Base-by-base conservation (phyloP, 176 grass and related monocot species). In the Rhynchospora tenuis region DNA sequence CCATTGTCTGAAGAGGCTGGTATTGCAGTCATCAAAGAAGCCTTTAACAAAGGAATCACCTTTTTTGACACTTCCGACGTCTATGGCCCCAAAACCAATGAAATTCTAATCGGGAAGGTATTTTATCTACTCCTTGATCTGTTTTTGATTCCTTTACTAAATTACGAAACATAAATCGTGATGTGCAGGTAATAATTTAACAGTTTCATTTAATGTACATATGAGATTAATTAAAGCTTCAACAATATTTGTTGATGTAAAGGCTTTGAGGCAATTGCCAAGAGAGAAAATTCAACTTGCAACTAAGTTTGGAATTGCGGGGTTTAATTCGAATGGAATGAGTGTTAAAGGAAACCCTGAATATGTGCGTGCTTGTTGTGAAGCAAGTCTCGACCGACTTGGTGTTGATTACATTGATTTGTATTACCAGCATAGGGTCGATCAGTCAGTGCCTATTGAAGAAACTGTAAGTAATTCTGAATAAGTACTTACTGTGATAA, bases 381-480 rank as follows among this genome's bases (percentile, higher is more conserved):
- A 94, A 70, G 79, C 80, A 33, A 94, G 87, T 80, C 87, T 98
- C 26, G 44, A 44, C 29, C 81, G 89, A 63, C 92, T 95, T 45
- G 92, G 44, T 44, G 78, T 95, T 59, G 86, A 91, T 84, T 95
- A 93, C 69, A 90, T 98, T 24, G 95, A 98, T 86, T 85, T 98
- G 51, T 98, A 87, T 90, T 98, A 81, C 57, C 92, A 84, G 77
- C 95, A 98, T 81, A 88, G 86, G 48, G 60, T 98, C 11, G 95
- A 98, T 78, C 90, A 89, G 31, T 67, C 90, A 1, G 89, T 94
- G 22, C 92, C 92, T 16, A 98, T 91, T 82, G 92, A 98, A 81
- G 86, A 93, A 81, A 94, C 92, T 45, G 95, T 98, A 83, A 89
- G 79, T n/a, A 78, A 17, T 61, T 54, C 14, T 59, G 12, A 29